Evolutionary conservation across 495 filamentous ascomycete genomes (phyloP).

Genomic region (Lasiosphaeris hirsuta): DNA sequence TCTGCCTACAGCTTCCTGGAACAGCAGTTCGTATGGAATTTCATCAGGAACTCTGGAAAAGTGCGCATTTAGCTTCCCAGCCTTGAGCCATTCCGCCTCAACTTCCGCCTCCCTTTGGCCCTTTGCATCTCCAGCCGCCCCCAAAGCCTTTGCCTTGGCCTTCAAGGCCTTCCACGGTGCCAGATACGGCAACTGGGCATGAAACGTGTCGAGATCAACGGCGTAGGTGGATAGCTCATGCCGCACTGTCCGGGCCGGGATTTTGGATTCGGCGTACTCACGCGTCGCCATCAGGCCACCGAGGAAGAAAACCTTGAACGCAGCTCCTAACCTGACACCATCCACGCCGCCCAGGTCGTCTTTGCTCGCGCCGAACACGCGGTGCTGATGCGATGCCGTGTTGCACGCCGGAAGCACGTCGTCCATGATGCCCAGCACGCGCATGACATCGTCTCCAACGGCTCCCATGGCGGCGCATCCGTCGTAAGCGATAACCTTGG

Average conservation of each 20-base stretch:
- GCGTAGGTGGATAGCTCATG: background rate
- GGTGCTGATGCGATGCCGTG: constrained; percentile 6
- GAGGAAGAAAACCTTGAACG: constrained; percentile 10
- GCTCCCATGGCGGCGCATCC: constrained; percentile 23
- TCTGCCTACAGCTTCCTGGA: constrained; percentile 3
- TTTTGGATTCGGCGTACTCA: background rate
- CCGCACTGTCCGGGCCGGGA: background rate
- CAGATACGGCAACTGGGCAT: background rate
- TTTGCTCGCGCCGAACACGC: constrained; percentile 8
- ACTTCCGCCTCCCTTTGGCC: background rate
- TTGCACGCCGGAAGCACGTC: constrained; percentile 11
- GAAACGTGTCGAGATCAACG: background rate
- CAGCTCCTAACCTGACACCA: background rate
- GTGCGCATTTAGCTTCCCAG: background rate
- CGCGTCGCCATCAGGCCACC: constrained; percentile 7
- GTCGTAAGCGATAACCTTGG: constrained; percentile 20
- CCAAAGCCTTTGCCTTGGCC: background rate
- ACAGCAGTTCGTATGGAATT: constrained; percentile 9
- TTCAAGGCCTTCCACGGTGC: background rate
- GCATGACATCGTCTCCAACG: constrained; percentile 23
- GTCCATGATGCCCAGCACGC: constrained; percentile 6
- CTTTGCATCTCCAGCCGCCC: background rate
- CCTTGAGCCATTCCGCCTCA: background rate
- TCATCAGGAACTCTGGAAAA: background rate
- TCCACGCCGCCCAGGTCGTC: constrained; percentile 16